Conservation (phyloP, 2,329 filamentous ascomycete species). For the Podosphaera leucotricha region DNA sequence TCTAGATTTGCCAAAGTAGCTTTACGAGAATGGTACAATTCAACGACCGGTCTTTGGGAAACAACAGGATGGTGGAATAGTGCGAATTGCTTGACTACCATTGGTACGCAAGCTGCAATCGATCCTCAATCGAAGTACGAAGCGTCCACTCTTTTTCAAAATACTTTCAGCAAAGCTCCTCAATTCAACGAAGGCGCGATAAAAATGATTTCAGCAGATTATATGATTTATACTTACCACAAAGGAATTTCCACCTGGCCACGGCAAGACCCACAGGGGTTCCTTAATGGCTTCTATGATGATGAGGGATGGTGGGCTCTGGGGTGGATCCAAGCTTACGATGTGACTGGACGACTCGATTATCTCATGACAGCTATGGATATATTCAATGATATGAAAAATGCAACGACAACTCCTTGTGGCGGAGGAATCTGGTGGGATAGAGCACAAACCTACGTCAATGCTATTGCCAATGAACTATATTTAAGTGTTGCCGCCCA, state of each 20-base stretch:
- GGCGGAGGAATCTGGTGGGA: constrained; percentile 29
- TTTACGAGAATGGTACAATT: constrained; percentile 39
- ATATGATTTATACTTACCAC: constrained; percentile 5
- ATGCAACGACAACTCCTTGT: constrained; percentile 24
- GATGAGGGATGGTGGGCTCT: constrained; percentile 42
- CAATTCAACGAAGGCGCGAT: constrained; percentile 10
- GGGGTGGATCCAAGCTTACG: constrained; percentile 32
- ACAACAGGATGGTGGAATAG: constrained; percentile 52
- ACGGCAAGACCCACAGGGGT: constrained; percentile 16
- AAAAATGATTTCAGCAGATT: constrained; percentile 9
- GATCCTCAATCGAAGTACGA: constrained; percentile 16
- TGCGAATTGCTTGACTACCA: constrained; percentile 38
- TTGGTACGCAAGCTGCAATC: constrained; percentile 25
- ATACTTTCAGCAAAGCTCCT: constrained; percentile 17
- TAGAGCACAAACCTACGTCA: constrained; percentile 28
- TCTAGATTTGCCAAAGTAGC: constrained; percentile 17
- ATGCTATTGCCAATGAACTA: constrained; percentile 33
- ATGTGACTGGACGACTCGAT: constrained; percentile 25
- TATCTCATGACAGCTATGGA: constrained; percentile 28
- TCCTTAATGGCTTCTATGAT: constrained; percentile 31
- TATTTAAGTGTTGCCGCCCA: constrained; percentile 30
- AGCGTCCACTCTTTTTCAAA: constrained; percentile 20
- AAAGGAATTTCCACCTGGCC: not conserved
- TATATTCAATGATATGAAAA: constrained; percentile 33
- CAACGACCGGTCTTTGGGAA: constrained; percentile 35